Evolutionary conservation across 1,139 yeast species (phyloP).

Genomic region (Magnusiomyces magnusii): DNA sequence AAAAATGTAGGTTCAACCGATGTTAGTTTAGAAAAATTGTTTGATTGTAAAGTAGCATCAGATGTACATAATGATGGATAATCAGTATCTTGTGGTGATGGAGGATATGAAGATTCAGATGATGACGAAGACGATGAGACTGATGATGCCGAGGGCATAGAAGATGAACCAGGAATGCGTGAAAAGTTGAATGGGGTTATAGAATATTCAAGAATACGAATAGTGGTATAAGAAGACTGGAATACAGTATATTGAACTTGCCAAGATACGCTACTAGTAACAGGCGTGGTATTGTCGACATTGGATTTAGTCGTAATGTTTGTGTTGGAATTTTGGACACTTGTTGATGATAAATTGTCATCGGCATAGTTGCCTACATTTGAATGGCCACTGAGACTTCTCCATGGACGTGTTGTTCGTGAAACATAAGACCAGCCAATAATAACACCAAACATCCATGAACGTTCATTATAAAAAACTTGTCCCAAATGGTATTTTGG

Average conservation of each 20-base stretch:
- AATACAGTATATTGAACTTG: background rate
- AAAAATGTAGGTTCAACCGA: background rate
- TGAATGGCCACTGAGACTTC: background rate
- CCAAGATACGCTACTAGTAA: background rate
- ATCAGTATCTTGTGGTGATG: background rate
- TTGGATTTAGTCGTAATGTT: background rate
- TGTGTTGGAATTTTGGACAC: background rate
- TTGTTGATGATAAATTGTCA: background rate
- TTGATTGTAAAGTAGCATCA: background rate
- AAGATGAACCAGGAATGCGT: background rate
- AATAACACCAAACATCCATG: constrained; percentile 10
- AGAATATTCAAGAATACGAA: background rate
- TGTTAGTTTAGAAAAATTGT: background rate
- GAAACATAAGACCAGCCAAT: constrained; percentile 8
- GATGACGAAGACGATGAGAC: background rate
- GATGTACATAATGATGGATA: background rate
- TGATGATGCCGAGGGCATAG: background rate
- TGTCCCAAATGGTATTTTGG: constrained; percentile 10
- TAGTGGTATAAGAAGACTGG: background rate
- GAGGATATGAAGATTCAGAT: background rate
- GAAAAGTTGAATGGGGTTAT: background rate
- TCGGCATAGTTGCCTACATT: background rate
- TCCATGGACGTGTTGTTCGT: too few relatives aligned
- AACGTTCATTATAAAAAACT: background rate
- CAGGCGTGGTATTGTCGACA: too few relatives aligned